These are phyloP conservation scores for Hymenoscyphus occultus DNA, from an alignment of 2,329 filamentous ascomycete genomes.

Conservation along the genomic window DNA sequence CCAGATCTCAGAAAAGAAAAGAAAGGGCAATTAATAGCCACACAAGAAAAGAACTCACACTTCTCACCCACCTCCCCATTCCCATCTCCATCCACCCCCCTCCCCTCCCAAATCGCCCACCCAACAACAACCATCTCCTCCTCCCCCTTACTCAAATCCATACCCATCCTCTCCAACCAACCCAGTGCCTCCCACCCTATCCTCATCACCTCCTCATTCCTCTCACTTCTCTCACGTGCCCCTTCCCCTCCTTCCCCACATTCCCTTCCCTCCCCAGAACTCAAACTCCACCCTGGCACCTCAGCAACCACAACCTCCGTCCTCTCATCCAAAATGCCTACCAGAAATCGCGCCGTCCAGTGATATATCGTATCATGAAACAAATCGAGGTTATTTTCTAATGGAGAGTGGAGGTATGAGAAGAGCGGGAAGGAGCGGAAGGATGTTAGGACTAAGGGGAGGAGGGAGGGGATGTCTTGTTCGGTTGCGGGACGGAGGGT, in stretches of 20 bases:
- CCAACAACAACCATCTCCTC: neutral
- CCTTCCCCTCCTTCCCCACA: too few species aligned
- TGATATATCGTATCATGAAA: neutral
- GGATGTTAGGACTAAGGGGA: neutral
- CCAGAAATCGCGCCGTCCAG: neutral
- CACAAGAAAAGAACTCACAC: neutral
- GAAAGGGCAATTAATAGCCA: too few species aligned
- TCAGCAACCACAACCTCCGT: slow-evolving; percentile 2
- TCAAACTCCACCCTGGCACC: neutral
- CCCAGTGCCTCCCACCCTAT: neutral
- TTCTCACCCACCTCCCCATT: neutral
- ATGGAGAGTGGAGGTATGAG: neutral
- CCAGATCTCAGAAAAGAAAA: too few species aligned
- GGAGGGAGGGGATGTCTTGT: neutral
- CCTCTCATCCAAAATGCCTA: neutral
- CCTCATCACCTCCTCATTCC: neutral
- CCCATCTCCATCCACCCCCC: neutral
- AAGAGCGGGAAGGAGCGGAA: slow-evolving; percentile 4
- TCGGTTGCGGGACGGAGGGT: neutral
- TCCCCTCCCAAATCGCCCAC: neutral
- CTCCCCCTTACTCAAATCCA: neutral
- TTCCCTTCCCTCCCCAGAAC: too few species aligned
- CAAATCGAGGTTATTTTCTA: neutral
- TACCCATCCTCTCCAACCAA: neutral
- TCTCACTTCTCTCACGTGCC: neutral